Evolutionary conservation across 768 basidiomycete genomes (phyloP).

Genomic region (Tubosaeta sp.): DNA sequence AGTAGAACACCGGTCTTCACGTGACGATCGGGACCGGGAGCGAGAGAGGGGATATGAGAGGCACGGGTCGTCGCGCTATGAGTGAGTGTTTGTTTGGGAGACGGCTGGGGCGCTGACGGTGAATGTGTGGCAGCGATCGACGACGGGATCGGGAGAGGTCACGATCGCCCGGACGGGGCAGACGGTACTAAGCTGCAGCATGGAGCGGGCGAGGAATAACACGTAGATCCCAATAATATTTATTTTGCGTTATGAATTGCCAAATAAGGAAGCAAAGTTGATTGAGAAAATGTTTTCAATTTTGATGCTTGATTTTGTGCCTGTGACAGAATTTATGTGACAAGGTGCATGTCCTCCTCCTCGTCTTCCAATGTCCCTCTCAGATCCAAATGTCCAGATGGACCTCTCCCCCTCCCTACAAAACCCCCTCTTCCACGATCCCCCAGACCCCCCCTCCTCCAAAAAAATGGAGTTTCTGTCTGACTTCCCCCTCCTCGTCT

Average conservation of each 20-base stretch:
- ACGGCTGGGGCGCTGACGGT: constrained; percentile 9
- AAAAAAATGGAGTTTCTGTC: constrained; percentile 38
- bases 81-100: constrained; percentile 46
- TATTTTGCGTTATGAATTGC: constrained; percentile 13
- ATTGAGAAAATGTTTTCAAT: constrained; percentile 30
- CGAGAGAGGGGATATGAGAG: constrained; percentile 67
- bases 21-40: constrained; percentile 66
- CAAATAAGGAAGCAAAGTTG: constrained; percentile 11
- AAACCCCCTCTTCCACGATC: constrained; percentile 2
- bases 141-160: constrained; percentile 71
- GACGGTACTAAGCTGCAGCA: constrained; percentile 48
- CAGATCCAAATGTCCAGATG: constrained; percentile 17
- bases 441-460: neutral
- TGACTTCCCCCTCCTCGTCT: constrained; percentile 42
- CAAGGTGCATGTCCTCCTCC: constrained; percentile 21
- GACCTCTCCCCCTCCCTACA: too few relatives aligned
- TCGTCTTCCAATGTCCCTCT: constrained; percentile 13
- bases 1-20: constrained; percentile 53
- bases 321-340: constrained; percentile 36
- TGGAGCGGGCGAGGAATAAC: constrained; percentile 23
- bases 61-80: constrained; percentile 65
- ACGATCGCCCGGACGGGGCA: constrained; percentile 58
- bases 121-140: constrained; percentile 48
- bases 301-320: constrained; percentile 28
- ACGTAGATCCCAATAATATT: constrained; percentile 15